Conservation (phyloP, 208 protist genomes). For the Kentomonas sorsogonicus region DNA sequence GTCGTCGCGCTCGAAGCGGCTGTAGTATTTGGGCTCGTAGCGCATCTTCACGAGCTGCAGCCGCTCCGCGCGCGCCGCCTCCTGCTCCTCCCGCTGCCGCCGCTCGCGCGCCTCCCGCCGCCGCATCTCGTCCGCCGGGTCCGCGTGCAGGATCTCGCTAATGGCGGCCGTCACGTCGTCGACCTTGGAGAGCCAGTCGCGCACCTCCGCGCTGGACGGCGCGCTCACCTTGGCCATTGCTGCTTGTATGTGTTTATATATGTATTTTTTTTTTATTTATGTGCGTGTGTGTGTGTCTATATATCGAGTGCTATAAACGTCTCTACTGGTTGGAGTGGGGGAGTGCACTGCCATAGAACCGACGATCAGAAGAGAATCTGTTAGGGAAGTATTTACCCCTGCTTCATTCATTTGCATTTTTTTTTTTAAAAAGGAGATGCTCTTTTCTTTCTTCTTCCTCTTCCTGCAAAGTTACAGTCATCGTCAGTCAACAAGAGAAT, state of each 20-base stretch:
- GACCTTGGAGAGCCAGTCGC: constrained; percentile 26
- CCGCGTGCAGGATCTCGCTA: constrained; percentile 31
- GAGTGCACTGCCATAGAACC: no score
- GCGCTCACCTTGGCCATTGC: constrained; percentile 11
- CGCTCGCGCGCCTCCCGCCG: neutral
- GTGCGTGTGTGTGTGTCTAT: constrained; percentile 13
- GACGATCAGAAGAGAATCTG: no score
- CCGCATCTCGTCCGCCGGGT: constrained; percentile 22
- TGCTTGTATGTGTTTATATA: no score
- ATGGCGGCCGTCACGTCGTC: constrained; percentile 34
- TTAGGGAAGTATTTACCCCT: no score
- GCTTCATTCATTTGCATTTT: no score
- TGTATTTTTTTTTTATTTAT: neutral
- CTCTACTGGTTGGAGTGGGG: no score
- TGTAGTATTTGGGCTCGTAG: constrained; percentile 2
- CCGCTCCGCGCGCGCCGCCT: neutral
- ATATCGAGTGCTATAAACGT: neutral
- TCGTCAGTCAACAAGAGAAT: no score
- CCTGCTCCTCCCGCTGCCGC: neutral
- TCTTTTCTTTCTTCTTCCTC: no score
- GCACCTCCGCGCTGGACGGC: constrained; percentile 23
- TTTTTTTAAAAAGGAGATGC: no score
- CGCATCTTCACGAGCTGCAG: neutral
- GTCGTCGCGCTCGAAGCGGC: neutral
- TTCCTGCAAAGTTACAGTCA: no score